phyloP scores from a whole-genome alignment of 441 rosid species.

The Mallotus repandus region DNA sequence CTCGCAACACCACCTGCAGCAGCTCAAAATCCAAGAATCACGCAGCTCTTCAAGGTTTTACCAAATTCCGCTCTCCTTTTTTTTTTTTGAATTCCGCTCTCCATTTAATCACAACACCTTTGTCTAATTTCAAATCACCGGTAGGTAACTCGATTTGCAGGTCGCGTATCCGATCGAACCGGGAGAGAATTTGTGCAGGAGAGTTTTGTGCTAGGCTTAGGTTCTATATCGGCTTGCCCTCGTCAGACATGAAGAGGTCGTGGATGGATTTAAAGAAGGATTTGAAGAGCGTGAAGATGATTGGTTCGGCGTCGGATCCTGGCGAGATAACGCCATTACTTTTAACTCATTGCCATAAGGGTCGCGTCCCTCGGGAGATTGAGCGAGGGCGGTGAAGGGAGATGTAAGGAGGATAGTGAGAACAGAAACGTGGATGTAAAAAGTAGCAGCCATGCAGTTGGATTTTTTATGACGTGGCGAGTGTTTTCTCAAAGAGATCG shows the following conservation, averaged over 20 bases:
- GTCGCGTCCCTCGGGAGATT: neutral
- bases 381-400: conserved; percentile 5
- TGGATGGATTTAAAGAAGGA: too few relatives aligned
- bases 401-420: neutral
- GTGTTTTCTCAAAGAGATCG: too few relatives aligned
- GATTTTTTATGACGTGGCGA: too few relatives aligned
- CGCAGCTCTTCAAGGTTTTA: conserved; percentile 44
- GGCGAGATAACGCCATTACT: too few relatives aligned
- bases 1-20: neutral
- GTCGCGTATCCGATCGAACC: conserved; percentile 42
- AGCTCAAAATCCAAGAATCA: conserved; percentile 44
- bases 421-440: neutral
- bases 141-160: conserved; percentile 53
- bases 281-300: too few relatives aligned
- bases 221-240: too few relatives aligned
- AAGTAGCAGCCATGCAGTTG: neutral
- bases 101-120: conserved; percentile 48
- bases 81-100: conserved; percentile 57
- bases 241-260: too few relatives aligned
- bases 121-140: conserved; percentile 49
- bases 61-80: conserved; percentile 57
- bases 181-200: conserved; percentile 36
- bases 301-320: too few relatives aligned
- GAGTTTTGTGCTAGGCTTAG: too few relatives aligned
- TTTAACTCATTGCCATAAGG: too few relatives aligned